Evolutionary conservation across 2,329 filamentous ascomycete species (phyloP), one percentile per base, ranked within the genome.

Genomic region (Fusarium sublunatum): DNA sequence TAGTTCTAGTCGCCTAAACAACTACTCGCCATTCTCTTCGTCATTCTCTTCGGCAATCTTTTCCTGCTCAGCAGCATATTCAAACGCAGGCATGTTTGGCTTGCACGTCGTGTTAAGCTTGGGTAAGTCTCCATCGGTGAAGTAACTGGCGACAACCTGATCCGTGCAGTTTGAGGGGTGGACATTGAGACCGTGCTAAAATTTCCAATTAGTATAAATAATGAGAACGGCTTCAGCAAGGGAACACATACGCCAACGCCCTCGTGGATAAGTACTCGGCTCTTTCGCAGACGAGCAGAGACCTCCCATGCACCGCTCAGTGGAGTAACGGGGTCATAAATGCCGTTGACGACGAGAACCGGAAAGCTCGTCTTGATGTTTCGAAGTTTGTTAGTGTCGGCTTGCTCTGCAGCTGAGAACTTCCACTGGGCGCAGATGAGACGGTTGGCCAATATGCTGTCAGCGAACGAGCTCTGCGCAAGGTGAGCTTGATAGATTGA

Each of bases 401-500:
- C 3, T 22, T n/a, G 6, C 26, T 50, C 46, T 5, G 22, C 46
- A 5, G 46, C 36, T 3, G 24, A 11, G 29, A 41, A 34, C 38
- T 25, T 24, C 46, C 46, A 50, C 9, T 11, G 46, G 11, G 36
- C 13, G n/a, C 46, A 50, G 4, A 8, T 9, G 5, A 22, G 22
- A 7, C 11, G 8, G 2, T 13, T 6, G 15, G 38, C 10, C 3
- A 7, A 12, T 7, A 39, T 5, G n/a, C 11, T 19, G 15, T 50
- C 46, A 2, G 46, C 29, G 13, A 50, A 41, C 4, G 53, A 39
- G 19, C 35, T 26, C 24, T 53, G 39, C 5, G 36, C 32, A 5
- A 38, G 24, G 5, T 58, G 49, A 2, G 49, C 28, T 12, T 40
- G 58, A 2, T 13, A 32, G 10, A 58, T 12, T 11, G 58, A 44